phyloP scores from a whole-genome alignment of 768 basidiomycete species.

The Phanerochaete sordida region DNA sequence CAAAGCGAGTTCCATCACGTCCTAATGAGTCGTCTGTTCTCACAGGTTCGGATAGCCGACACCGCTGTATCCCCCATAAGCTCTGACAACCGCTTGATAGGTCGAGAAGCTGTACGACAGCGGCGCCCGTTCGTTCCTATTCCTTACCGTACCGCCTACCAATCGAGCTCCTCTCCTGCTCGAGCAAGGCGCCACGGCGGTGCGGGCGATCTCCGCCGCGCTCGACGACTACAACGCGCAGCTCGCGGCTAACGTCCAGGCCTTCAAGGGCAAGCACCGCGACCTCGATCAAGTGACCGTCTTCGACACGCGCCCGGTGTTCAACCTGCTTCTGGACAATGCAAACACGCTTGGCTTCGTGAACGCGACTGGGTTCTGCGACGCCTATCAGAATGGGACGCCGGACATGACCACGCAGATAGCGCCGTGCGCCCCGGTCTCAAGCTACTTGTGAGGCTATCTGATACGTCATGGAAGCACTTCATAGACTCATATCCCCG shows the following conservation, averaged over 20 bases:
- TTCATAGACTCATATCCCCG: background rate
- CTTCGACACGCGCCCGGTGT: constrained; percentile 56
- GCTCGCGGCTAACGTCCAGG: constrained; percentile 32
- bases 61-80: background rate
- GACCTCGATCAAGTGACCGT: constrained; percentile 44
- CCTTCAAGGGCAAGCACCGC: constrained; percentile 39
- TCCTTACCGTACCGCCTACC: constrained; percentile 36
- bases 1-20: constrained; percentile 29
- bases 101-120: constrained; percentile 43
- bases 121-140: constrained; percentile 38
- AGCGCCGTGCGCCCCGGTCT: constrained; percentile 56
- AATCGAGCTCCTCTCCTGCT: constrained; percentile 38
- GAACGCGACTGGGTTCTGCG: constrained; percentile 56
- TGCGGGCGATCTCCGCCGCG: constrained; percentile 27
- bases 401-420: constrained; percentile 50
- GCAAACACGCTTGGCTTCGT: constrained; percentile 52
- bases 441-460: constrained; percentile 56
- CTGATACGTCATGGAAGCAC: background rate
- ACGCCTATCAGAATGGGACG: constrained; percentile 57
- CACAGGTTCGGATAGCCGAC: constrained; percentile 23
- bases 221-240: constrained; percentile 51
- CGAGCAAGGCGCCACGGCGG: constrained; percentile 30
- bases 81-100: constrained; percentile 21
- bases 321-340: constrained; percentile 54
- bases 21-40: constrained; percentile 31